Conservation (phyloP, 306 rosid species). For the barrel medic (Medicago truncatula) region DNA sequence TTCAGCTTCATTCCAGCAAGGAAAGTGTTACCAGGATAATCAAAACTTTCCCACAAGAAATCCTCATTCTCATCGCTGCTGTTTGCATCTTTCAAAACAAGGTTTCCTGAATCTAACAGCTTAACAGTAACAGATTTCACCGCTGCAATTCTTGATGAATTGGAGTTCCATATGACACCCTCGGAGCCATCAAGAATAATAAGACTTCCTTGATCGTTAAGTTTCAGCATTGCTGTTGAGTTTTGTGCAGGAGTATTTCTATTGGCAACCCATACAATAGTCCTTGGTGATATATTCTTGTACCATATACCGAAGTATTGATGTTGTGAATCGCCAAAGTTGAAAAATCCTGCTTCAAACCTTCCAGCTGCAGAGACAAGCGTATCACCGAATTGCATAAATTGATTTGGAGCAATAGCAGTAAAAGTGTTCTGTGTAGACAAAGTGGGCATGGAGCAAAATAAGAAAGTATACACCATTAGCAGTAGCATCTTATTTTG, state of each 20-base stretch:
- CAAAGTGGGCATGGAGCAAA: not conserved
- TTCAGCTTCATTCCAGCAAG: constrained; percentile 38
- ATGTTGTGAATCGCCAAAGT: constrained; percentile 27
- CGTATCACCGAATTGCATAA: constrained; percentile 31
- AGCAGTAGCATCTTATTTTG: not conserved
- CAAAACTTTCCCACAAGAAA: constrained; percentile 47
- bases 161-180: not conserved
- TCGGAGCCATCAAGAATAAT: not conserved
- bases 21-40: constrained; percentile 42
- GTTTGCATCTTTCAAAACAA: not conserved
- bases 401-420: not conserved
- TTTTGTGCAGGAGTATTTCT: not conserved
- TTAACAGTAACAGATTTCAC: not conserved
- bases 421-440: not conserved
- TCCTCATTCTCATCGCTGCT: too few relatives aligned
- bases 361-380: constrained; percentile 29
- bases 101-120: not conserved
- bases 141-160: not conserved
- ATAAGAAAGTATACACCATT: not conserved
- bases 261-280: constrained; percentile 49
- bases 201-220: not conserved
- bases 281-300: constrained; percentile 22
- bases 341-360: constrained; percentile 45
- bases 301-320: constrained; percentile 47
- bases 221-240: not conserved